These are phyloP conservation scores for Tarenaya hassleriana DNA, from an alignment of 345 rosid genomes.

Conservation along the genomic window DNA sequence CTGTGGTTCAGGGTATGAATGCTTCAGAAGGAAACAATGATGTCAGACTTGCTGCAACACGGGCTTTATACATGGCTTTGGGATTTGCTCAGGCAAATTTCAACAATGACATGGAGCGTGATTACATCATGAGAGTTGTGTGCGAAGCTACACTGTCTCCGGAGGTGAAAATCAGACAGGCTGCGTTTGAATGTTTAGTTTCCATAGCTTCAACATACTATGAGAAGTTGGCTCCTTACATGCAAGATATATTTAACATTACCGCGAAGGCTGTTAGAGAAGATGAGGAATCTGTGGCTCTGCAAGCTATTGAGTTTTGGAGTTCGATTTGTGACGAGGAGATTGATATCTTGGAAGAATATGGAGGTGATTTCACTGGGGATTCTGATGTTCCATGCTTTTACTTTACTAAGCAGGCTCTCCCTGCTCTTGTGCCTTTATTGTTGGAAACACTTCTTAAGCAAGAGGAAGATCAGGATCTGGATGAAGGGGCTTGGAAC, in stretches of 20 bases:
- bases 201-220: slow-evolving; percentile 60
- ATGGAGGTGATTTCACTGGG: slow-evolving; percentile 41
- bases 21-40: slow-evolving; percentile 48
- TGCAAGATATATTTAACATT: slow-evolving; percentile 52
- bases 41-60: slow-evolving; percentile 59
- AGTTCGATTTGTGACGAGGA: slow-evolving; percentile 67
- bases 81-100: slow-evolving; percentile 72
- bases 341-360: slow-evolving; percentile 57
- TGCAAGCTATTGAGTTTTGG: slow-evolving; percentile 68
- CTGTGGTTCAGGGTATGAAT: slow-evolving; percentile 65
- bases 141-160: slow-evolving; percentile 55
- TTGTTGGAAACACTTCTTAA: slow-evolving; percentile 56
- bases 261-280: slow-evolving; percentile 57
- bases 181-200: slow-evolving; percentile 63
- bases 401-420: slow-evolving; percentile 55
- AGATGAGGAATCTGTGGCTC: slow-evolving; percentile 57
- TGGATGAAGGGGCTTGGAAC: slow-evolving; percentile 73
- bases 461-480: slow-evolving; percentile 69
- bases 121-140: slow-evolving; percentile 60
- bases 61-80: slow-evolving; percentile 52
- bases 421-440: slow-evolving; percentile 52
- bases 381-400: slow-evolving; percentile 54
- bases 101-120: slow-evolving; percentile 60
- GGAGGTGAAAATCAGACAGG: slow-evolving; percentile 53
- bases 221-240: slow-evolving; percentile 45